Evolutionary conservation across 345 rosid species (phyloP).

Genomic region (Citrus inodora): DNA sequence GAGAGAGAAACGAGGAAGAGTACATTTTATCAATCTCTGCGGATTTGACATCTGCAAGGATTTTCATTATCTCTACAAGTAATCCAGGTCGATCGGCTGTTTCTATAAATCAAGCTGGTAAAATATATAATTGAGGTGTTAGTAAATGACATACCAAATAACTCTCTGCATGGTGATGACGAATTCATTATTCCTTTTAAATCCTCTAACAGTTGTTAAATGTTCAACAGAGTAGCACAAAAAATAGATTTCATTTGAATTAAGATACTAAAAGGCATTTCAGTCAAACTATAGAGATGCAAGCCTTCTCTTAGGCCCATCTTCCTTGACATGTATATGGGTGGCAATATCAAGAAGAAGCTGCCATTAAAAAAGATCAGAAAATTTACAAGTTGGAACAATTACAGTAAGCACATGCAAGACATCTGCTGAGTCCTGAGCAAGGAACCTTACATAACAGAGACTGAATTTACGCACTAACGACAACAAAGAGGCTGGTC

Average conservation of each 20-base stretch:
- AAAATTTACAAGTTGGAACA: background rate
- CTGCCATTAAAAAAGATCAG: conserved; percentile 37
- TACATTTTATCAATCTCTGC: conserved; percentile 87
- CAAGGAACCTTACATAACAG: background rate
- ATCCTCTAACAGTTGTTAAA: background rate
- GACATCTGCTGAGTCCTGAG: background rate
- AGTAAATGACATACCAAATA: background rate
- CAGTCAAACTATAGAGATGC: conserved; percentile 3
- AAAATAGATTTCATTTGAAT: background rate
- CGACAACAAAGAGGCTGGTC: background rate
- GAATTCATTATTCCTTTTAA: background rate
- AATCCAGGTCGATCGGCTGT: conserved; percentile 97
- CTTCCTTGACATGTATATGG: conserved; percentile 64
- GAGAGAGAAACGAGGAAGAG: background rate
- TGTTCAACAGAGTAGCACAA: background rate
- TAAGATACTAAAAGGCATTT: background rate
- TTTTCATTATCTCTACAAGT: conserved; percentile 72
- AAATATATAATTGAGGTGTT: conserved; percentile 10
- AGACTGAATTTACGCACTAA: background rate
- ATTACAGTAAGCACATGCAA: background rate
- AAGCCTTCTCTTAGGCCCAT: conserved; percentile 88
- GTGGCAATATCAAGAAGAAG: conserved; percentile 89
- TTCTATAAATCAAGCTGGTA: conserved; percentile 76
- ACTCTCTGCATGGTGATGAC: background rate
- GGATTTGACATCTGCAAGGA: conserved; percentile 78